Conservation (phyloP, 371 early-diverging fungal species). For the Dentiscutata heterogama region DNA sequence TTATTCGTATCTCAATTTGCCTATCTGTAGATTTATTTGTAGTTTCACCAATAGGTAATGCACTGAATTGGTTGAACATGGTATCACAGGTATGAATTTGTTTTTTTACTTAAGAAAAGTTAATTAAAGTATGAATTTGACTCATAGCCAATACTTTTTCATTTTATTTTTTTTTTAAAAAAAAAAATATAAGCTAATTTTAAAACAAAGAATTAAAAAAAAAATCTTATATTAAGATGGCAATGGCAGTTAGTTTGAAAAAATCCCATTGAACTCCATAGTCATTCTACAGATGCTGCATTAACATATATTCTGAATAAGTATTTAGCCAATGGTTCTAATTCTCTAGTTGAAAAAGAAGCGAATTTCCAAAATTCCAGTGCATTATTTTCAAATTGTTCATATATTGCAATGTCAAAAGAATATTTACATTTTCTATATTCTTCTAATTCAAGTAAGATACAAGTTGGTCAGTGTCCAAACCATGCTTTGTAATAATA, state of each 20-base stretch:
- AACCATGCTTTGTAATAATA: constrained; percentile 16
- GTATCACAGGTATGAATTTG: neutral
- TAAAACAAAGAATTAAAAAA: neutral
- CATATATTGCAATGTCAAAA: constrained; percentile 12
- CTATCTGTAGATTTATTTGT: neutral
- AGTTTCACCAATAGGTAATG: neutral
- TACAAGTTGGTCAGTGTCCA: neutral
- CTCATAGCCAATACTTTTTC: constrained; percentile 36
- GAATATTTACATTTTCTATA: neutral
- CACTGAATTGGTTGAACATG: no score
- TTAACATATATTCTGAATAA: constrained; percentile 20
- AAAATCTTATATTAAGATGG: neutral
- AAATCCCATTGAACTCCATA: constrained; percentile 38
- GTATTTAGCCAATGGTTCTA: neutral
- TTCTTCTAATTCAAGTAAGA: neutral
- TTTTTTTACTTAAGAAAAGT: constrained; percentile 28
- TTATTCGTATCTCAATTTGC: no score
- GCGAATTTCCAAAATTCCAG: constrained; percentile 11
- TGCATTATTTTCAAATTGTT: constrained; percentile 12
- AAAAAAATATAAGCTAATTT: neutral
- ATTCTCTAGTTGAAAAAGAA: neutral
- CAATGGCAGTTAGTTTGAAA: neutral
- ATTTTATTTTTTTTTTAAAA: constrained; percentile 11
- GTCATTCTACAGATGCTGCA: constrained; percentile 1
- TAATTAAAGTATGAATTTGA: constrained; percentile 18